phyloP scores from a whole-genome alignment of 176 grass and related monocot species.

The Rhynchospora tenuis region DNA sequence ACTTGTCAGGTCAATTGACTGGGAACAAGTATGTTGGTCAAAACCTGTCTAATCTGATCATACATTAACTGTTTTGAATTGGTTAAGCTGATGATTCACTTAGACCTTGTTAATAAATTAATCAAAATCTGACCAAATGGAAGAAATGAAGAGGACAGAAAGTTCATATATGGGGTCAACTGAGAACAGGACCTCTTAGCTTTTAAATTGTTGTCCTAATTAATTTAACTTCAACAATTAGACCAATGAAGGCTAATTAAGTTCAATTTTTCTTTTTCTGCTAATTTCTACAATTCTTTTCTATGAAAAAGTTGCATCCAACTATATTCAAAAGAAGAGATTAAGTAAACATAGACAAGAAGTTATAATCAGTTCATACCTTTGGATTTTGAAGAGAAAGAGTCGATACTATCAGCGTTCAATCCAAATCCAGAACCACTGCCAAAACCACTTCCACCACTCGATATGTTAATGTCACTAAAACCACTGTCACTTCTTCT shows the following conservation, averaged over 20 bases:
- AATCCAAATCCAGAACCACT: constrained; percentile 52
- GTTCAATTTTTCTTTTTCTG: not conserved
- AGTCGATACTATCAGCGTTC: constrained; percentile 34
- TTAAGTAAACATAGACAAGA: not conserved
- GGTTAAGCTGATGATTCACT: not conserved
- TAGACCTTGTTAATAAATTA: not conserved
- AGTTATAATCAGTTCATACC: constrained; percentile 35
- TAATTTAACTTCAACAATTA: not conserved
- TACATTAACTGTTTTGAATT: not conserved
- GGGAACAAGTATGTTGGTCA: not conserved
- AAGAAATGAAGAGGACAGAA: not conserved
- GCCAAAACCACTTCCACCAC: constrained; percentile 37
- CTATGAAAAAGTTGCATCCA: not conserved
- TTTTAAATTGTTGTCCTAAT: not conserved
- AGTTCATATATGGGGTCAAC: not conserved
- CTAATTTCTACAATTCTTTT: not conserved
- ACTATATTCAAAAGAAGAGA: not conserved
- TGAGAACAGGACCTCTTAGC: not conserved
- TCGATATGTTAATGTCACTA: constrained; percentile 55
- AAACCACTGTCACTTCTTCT: constrained; percentile 46
- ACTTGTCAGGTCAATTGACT: not conserved
- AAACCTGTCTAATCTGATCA: not conserved
- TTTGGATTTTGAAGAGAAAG: constrained; percentile 52
- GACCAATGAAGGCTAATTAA: not conserved
- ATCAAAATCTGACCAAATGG: not conserved